Conservation (phyloP, 192 early-diverging fungal genomes). For the Glomus cerebriforme region DNA sequence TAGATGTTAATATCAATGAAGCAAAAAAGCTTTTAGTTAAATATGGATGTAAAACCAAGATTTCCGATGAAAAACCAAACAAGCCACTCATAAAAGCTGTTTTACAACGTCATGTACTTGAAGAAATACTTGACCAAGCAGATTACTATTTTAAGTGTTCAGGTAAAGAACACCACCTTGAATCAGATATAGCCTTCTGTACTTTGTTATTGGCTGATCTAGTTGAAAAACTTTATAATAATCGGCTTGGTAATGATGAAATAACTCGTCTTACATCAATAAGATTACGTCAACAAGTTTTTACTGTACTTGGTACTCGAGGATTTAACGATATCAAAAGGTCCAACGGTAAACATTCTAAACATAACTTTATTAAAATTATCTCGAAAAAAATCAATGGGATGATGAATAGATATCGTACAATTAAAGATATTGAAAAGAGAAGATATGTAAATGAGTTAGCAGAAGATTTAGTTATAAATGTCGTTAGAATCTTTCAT, state of each 20-base stretch:
- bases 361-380: neutral
- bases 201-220: neutral
- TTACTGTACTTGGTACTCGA: neutral
- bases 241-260: too few species aligned
- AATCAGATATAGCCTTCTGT: too few species aligned
- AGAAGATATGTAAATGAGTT: neutral
- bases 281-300: neutral
- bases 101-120: neutral
- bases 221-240: neutral
- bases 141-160: neutral
- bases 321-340: neutral
- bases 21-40: neutral
- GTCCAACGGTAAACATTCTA: neutral
- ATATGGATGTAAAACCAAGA: neutral
- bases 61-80: neutral
- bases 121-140: neutral
- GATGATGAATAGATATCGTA: neutral
- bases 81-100: neutral
- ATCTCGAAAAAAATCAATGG: neutral
- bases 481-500: neutral
- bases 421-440: neutral
- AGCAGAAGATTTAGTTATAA: neutral
- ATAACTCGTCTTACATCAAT: neutral
- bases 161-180: neutral
- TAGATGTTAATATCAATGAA: neutral